Conservation (phyloP, 495 filamentous ascomycete species). For the Parathielavia appendiculata region DNA sequence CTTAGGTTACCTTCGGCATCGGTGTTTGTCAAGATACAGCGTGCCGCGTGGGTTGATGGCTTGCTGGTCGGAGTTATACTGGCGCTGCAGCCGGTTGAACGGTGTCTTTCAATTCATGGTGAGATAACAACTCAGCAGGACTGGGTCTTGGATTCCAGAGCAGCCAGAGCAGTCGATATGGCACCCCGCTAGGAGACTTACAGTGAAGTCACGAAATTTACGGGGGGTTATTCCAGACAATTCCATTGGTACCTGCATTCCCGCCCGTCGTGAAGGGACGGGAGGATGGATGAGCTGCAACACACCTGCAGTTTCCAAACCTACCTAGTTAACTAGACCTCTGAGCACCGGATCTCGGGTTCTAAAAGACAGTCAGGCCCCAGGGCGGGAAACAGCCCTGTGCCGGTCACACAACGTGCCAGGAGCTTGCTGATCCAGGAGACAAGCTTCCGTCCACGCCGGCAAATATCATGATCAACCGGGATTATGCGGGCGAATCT, state of each 20-base stretch:
- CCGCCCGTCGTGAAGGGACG: no score
- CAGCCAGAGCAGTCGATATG: no score
- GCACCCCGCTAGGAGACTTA: no score
- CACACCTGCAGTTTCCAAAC: not conserved
- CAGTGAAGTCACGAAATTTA: no score
- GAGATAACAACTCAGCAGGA: no score
- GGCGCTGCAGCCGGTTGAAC: not conserved
- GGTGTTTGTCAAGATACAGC: not conserved
- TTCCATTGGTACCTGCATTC: no score
- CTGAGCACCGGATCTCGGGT: not conserved
- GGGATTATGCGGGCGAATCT: constrained; percentile 1
- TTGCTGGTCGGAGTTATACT: not conserved
- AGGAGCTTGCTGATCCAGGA: not conserved
- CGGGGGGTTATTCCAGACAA: no score
- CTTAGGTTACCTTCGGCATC: not conserved
- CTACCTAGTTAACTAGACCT: not conserved
- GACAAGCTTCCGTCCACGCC: not conserved
- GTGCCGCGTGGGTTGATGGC: not conserved
- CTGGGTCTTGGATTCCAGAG: no score
- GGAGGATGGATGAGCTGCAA: not conserved
- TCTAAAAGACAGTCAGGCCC: no score
- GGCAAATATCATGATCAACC: constrained; percentile 1
- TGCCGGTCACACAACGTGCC: not conserved
- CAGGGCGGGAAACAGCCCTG: not conserved
- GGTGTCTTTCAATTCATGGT: not conserved